These are phyloP conservation scores for Stentor roeselii DNA, from an alignment of 73 alveolate genomes.

Conservation along the genomic window DNA sequence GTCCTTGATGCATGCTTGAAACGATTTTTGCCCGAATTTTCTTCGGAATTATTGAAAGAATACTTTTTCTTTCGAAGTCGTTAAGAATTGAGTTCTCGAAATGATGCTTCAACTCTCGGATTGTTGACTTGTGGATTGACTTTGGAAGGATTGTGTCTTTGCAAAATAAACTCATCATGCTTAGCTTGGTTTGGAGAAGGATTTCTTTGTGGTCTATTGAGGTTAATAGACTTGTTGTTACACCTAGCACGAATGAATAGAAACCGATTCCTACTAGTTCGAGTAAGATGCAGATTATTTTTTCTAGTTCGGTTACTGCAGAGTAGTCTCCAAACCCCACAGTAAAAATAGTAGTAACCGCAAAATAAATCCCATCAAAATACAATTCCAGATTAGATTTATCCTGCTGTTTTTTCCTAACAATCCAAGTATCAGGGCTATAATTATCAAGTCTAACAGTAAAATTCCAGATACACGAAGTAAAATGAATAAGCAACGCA, in stretches of 20 bases:
- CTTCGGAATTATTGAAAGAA: neutral
- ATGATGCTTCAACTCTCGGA: neutral
- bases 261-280: neutral
- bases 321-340: neutral
- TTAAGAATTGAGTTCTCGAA: neutral
- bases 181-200: neutral
- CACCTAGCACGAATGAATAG: neutral
- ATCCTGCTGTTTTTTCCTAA: constrained; percentile 25
- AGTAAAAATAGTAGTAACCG: neutral
- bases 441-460: constrained; percentile 35
- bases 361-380: neutral
- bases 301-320: neutral
- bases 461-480: constrained; percentile 46
- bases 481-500: constrained; percentile 24
- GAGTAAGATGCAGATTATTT: neutral
- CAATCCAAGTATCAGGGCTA: constrained; percentile 53
- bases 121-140: too few relatives aligned
- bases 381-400: neutral
- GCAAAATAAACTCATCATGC: neutral
- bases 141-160: neutral
- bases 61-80: neutral
- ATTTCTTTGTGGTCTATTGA: neutral
- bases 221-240: neutral
- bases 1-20: neutral
- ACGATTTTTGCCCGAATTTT: too few relatives aligned